phyloP scores from a whole-genome alignment of 495 filamentous ascomycete genomes.

The Wilcoxina mikolae region DNA sequence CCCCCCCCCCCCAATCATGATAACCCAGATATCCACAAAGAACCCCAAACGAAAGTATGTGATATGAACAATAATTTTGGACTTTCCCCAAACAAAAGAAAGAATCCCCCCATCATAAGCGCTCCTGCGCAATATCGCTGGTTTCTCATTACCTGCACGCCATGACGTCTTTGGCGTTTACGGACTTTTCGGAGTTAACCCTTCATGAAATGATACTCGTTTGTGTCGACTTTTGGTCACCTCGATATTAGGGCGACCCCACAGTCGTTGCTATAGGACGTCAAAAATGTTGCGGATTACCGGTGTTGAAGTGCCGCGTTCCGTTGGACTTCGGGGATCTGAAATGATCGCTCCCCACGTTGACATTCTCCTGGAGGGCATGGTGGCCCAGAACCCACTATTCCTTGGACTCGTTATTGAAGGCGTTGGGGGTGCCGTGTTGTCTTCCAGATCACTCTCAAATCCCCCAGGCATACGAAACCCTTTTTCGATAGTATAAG shows the following conservation, averaged over 20 bases:
- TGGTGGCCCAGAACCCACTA: conserved; percentile 9
- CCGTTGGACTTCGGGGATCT: conserved; percentile 25
- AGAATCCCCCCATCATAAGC: conserved; percentile 2
- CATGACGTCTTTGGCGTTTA: not conserved
- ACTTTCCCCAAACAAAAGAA: conserved; percentile 15
- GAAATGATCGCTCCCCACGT: conserved; percentile 12
- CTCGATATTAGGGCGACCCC: not conserved
- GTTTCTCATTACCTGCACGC: not conserved
- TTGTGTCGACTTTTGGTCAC: not conserved
- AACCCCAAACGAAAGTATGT: conserved; percentile 6
- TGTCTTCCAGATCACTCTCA: not conserved
- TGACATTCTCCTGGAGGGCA: not conserved
- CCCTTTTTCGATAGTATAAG: not conserved
- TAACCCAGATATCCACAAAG: not conserved
- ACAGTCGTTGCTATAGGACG: conserved; percentile 30
- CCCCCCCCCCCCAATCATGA: not conserved
- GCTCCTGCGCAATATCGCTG: not conserved
- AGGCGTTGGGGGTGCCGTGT: conserved; percentile 8
- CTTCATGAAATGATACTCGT: not conserved
- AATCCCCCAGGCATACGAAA: conserved; percentile 1
- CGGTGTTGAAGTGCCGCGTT: conserved; percentile 23
- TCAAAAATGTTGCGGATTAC: conserved; percentile 29
- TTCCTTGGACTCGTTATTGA: conserved; percentile 20
- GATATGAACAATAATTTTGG: not conserved
- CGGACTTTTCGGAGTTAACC: not conserved